Evolutionary conservation across 208 protist species (phyloP).

Genomic region (Trypanosoma rangeli): DNA sequence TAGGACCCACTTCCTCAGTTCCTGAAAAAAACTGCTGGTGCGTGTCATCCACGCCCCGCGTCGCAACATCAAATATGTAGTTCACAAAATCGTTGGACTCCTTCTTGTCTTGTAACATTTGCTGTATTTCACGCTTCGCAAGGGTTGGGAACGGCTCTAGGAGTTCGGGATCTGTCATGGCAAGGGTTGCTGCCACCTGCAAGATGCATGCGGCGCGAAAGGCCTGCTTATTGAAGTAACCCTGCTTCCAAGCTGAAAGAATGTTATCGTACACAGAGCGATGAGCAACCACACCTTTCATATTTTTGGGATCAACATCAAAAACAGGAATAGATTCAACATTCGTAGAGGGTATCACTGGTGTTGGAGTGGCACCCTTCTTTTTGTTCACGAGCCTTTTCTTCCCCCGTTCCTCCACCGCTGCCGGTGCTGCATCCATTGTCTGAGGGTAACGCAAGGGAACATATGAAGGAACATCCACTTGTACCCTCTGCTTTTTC

Average conservation of each 20-base stretch:
- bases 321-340: conserved; percentile 22
- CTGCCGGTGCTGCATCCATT: not conserved
- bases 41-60: conserved; percentile 14
- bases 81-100: conserved; percentile 27
- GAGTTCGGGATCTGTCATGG: conserved; percentile 16
- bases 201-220: conserved; percentile 25
- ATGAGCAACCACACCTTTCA: conserved; percentile 36
- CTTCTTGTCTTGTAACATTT: conserved; percentile 31
- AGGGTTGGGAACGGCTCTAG: conserved; percentile 12
- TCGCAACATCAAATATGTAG: conserved; percentile 33
- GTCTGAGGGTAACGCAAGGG: conserved; percentile 21
- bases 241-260: not conserved
- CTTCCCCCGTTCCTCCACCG: conserved; percentile 11
- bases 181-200: conserved; percentile 22
- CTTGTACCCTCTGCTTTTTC: conserved; percentile 10
- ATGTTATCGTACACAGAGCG: conserved; percentile 27
- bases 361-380: not conserved
- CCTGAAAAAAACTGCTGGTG: conserved; percentile 7
- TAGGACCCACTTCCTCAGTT: not conserved
- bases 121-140: conserved; percentile 24
- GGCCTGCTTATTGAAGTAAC: conserved; percentile 6
- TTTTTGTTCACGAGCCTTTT: conserved; percentile 11
- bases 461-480: conserved; percentile 22
- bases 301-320: conserved; percentile 20
- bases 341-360: not conserved